These are phyloP conservation scores for Trichoderma sp. DNA, from an alignment of 2,329 filamentous ascomycete species.

Conservation along the genomic window DNA sequence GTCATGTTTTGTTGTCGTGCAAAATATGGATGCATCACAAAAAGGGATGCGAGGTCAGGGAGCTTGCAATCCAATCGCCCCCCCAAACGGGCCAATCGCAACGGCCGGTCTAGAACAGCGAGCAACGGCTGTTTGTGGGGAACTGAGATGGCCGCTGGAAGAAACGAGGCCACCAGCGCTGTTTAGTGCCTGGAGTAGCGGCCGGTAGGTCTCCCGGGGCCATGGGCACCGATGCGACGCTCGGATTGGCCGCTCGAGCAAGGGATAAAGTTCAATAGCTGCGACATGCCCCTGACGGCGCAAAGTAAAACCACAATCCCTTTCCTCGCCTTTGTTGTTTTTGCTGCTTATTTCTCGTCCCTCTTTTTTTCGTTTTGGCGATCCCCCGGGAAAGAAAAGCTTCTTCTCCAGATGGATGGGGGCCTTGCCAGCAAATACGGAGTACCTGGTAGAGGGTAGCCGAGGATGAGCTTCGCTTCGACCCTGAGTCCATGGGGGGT, in stretches of 20 bases:
- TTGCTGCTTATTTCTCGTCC: background rate
- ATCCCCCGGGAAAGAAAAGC: background rate
- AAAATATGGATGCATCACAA: background rate
- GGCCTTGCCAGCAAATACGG: background rate
- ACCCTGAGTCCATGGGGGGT: background rate
- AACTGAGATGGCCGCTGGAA: background rate
- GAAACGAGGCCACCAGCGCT: background rate
- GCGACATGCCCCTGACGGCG: background rate
- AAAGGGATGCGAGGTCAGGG: background rate
- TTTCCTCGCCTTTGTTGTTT: background rate
- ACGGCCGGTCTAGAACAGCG: background rate
- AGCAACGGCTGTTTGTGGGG: slow-evolving; percentile 12
- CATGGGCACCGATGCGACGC: too few relatives aligned
- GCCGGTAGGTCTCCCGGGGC: background rate
- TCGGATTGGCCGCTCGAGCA: background rate
- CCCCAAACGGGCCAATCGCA: background rate
- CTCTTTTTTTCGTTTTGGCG: background rate
- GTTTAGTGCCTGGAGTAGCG: background rate
- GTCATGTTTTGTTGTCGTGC: background rate
- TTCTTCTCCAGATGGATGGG: background rate
- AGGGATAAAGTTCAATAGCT: slow-evolving; percentile 12
- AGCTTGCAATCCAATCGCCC: background rate
- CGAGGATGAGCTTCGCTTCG: background rate
- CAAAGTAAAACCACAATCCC: background rate
- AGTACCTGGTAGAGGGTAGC: background rate